phyloP scores from a whole-genome alignment of 306 rosid genomes.

The Corylus avellana region DNA sequence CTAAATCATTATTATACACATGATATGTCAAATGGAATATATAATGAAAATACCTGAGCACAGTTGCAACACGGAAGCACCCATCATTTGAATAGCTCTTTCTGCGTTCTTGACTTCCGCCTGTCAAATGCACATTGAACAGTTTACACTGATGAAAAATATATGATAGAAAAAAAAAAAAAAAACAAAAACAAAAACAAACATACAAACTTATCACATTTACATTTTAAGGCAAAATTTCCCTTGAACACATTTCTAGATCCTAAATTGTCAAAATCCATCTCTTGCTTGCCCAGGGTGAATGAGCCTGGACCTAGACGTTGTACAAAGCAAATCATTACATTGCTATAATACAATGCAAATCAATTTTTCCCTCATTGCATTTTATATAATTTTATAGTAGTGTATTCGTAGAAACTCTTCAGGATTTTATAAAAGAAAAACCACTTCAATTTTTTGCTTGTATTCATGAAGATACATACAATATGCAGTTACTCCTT shows the following conservation, averaged over 20 bases:
- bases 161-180: background rate
- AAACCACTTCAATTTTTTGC: background rate
- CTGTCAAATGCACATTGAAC: slow-evolving; percentile 33
- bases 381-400: background rate
- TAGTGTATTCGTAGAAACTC: background rate
- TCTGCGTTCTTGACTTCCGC: slow-evolving; percentile 82
- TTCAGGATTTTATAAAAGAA: background rate
- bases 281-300: too few species aligned
- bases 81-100: slow-evolving; percentile 74
- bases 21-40: background rate
- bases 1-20: background rate
- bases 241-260: background rate
- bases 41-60: slow-evolving; percentile 57
- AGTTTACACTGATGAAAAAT: background rate
- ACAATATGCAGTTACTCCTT: background rate
- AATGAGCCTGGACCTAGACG: too few species aligned
- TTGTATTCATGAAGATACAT: background rate
- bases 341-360: background rate
- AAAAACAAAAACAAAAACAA: background rate
- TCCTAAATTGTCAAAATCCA: background rate
- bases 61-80: slow-evolving; percentile 68
- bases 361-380: background rate
- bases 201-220: background rate
- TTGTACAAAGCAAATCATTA: background rate
- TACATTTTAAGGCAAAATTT: background rate